Conservation (phyloP, 2,329 filamentous ascomycete genomes). For the Verticillium longisporum region DNA sequence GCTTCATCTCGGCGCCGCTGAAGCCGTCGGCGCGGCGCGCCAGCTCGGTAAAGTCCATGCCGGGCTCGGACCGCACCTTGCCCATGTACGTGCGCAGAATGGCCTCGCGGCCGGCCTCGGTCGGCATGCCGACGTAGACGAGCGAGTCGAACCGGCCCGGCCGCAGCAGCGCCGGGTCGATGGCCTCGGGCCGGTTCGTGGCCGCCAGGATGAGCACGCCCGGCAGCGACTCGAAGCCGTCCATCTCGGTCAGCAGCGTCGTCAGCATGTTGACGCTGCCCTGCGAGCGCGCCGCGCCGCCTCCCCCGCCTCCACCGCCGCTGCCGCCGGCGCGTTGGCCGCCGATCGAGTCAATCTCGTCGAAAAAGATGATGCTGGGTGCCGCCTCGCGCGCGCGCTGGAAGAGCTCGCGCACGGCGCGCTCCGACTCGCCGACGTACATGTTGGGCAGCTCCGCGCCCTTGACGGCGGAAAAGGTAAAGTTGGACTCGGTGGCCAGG, state of each 20-base stretch:
- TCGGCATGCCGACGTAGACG: conserved; percentile 80
- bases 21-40: conserved; percentile 65
- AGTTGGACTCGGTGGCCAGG: conserved; percentile 79
- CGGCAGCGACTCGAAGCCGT: conserved; percentile 79
- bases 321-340: conserved; percentile 43
- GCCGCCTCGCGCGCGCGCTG: conserved; percentile 76
- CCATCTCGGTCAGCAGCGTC: conserved; percentile 89
- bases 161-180: conserved; percentile 80
- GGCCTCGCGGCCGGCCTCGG: conserved; percentile 63
- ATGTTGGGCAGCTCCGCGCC: conserved; percentile 90
- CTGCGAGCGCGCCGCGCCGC: conserved; percentile 20
- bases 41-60: conserved; percentile 60
- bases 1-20: conserved; percentile 75
- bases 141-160: conserved; percentile 80
- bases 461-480: conserved; percentile 94
- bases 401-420: conserved; percentile 78
- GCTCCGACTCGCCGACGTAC: conserved; percentile 94
- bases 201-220: conserved; percentile 85
- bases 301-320: conserved; percentile 27
- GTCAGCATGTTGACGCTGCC: conserved; percentile 76
- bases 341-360: conserved; percentile 87
- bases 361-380: conserved; percentile 89
- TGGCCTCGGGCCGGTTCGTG: conserved; percentile 80
- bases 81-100: conserved; percentile 66
- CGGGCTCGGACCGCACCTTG: conserved; percentile 50